Conservation (phyloP, 768 basidiomycete genomes). For the Cyclocybe aegerita region DNA sequence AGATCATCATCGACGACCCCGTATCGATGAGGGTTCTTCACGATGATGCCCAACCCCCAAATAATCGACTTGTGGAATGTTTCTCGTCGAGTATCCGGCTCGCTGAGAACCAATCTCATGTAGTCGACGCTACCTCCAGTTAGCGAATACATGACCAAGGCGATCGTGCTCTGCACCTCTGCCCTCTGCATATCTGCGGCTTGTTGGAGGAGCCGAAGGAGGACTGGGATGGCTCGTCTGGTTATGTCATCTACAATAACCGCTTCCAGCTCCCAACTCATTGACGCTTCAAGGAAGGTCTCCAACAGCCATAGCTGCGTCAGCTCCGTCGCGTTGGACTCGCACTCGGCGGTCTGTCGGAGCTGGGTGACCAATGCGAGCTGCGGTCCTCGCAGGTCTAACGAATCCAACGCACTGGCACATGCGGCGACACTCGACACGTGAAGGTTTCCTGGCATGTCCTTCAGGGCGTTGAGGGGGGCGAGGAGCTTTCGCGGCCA, state of each 20-base stretch:
- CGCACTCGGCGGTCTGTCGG: constrained; percentile 27
- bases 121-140: constrained; percentile 26
- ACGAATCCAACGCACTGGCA: constrained; percentile 31
- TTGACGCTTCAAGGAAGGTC: constrained; percentile 35
- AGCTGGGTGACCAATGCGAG: constrained; percentile 35
- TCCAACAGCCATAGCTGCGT: constrained; percentile 38
- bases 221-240: constrained; percentile 31
- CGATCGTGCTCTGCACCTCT: constrained; percentile 28
- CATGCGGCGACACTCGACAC: constrained; percentile 35
- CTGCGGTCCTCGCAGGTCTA: constrained; percentile 33
- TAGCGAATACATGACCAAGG: constrained; percentile 30
- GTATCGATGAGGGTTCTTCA: constrained; percentile 28
- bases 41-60: constrained; percentile 31
- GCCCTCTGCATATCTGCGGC: constrained; percentile 27
- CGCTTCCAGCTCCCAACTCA: constrained; percentile 36
- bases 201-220: constrained; percentile 31
- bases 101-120: constrained; percentile 17
- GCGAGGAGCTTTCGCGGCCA: constrained; percentile 36
- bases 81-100: constrained; percentile 25
- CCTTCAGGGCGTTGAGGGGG: constrained; percentile 33
- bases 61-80: constrained; percentile 32
- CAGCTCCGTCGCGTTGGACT: constrained; percentile 27
- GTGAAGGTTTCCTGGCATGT: constrained; percentile 25
- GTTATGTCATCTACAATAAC: constrained; percentile 34
- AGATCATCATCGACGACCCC: constrained; percentile 26